phyloP scores from a whole-genome alignment of 2,329 filamentous ascomycete genomes.

The Xylaria sp. region DNA sequence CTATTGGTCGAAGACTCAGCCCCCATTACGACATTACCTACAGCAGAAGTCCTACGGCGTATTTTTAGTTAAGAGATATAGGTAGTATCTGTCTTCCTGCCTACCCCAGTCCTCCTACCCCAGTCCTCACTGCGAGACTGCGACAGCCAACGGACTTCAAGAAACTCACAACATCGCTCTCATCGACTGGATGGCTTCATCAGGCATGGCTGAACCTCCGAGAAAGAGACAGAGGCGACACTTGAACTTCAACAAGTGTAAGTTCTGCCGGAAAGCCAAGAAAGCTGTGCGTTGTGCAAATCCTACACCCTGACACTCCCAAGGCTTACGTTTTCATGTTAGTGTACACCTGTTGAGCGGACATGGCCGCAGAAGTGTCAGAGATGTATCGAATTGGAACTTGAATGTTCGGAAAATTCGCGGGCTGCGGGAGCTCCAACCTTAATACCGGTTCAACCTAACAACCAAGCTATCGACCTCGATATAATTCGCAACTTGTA shows the following conservation, averaged over 20 bases:
- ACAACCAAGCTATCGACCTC: background rate
- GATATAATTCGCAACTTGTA: constrained; percentile 7
- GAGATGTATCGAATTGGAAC: constrained; percentile 13
- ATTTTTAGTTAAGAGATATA: background rate
- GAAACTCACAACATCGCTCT: background rate
- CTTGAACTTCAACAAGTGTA: constrained; percentile 27
- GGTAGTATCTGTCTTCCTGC: background rate
- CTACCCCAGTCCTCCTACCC: background rate
- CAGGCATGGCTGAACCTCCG: constrained; percentile 19
- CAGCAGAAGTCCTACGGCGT: background rate
- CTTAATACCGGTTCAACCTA: background rate
- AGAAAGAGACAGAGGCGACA: constrained; percentile 17
- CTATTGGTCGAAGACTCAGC: constrained; percentile 4
- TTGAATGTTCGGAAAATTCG: constrained; percentile 26
- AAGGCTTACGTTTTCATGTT: background rate
- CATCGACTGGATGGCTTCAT: too few species aligned
- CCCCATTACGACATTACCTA: background rate
- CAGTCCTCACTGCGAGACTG: constrained; percentile 16
- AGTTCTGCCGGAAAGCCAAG: constrained; percentile 17
- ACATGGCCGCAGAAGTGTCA: constrained; percentile 24
- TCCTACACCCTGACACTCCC: background rate
- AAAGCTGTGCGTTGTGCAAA: constrained; percentile 13
- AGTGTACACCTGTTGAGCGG: constrained; percentile 18
- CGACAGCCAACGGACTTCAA: constrained; percentile 8
- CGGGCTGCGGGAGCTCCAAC: constrained; percentile 10